phyloP scores from a whole-genome alignment of 257 asterid genomes.

The Solanum habrochaites region DNA sequence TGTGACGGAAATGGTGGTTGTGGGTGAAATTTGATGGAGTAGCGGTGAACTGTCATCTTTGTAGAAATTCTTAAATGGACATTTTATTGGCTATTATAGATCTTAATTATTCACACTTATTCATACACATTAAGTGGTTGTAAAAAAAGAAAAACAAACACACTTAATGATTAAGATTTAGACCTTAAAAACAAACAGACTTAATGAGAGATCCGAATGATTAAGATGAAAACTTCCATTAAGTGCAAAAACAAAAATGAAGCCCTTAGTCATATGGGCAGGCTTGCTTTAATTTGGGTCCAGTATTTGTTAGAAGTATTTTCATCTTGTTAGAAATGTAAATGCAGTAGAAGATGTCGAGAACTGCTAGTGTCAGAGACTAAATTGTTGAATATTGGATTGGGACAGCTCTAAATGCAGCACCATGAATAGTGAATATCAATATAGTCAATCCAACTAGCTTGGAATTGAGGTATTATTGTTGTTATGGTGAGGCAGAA shows the following conservation, averaged over 20 bases:
- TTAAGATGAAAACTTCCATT: neutral
- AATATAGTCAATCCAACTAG: neutral
- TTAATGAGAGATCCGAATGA: neutral
- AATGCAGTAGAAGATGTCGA: neutral
- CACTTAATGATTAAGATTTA: neutral
- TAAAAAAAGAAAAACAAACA: neutral
- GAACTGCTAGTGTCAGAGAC: neutral
- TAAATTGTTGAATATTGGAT: neutral
- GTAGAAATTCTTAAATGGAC: neutral
- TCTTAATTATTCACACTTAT: neutral
- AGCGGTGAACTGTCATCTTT: neutral
- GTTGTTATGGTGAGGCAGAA: neutral
- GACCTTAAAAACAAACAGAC: neutral
- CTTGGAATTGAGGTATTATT: neutral
- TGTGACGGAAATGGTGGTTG: neutral
- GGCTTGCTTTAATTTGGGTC: neutral
- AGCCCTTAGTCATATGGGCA: neutral
- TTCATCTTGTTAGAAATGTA: neutral
- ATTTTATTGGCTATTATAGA: neutral
- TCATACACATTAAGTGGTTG: neutral
- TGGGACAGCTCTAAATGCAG: neutral
- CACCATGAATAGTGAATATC: neutral
- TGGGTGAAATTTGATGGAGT: neutral
- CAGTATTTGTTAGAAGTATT: neutral
- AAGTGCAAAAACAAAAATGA: neutral